phyloP scores from a whole-genome alignment of 257 asterid genomes.

The Ehretia macrophylla region DNA sequence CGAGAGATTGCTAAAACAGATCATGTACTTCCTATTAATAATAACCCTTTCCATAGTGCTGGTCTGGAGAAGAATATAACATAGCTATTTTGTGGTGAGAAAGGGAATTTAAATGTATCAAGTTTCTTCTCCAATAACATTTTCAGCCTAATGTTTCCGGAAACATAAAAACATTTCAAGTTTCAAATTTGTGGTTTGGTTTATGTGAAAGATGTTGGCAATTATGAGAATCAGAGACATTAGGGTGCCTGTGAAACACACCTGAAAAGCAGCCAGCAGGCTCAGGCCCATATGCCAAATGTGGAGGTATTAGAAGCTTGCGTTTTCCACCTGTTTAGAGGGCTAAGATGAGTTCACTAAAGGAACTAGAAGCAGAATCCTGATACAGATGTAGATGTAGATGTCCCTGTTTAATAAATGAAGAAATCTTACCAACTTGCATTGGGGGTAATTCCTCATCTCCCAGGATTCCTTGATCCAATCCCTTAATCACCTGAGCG shows the following conservation, averaged over 20 bases:
- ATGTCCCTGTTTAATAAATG: background rate
- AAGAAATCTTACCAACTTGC: slow-evolving; percentile 67
- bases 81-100: too few relatives aligned
- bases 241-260: slow-evolving; percentile 1
- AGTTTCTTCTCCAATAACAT: too few relatives aligned
- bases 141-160: too few relatives aligned
- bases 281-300: slow-evolving; percentile 82
- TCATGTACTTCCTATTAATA: too few relatives aligned
- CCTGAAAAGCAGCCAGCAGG: slow-evolving; percentile 96
- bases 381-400: background rate
- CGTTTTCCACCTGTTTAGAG: slow-evolving; percentile 69
- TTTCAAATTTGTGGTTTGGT: too few relatives aligned
- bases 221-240: background rate
- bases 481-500: slow-evolving; percentile 70
- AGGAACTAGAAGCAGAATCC: background rate
- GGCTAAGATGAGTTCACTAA: background rate
- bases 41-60: too few relatives aligned
- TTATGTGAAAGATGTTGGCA: too few relatives aligned
- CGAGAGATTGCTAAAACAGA: too few relatives aligned
- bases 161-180: too few relatives aligned
- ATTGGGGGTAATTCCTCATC: slow-evolving; percentile 92
- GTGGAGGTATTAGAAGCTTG: slow-evolving; percentile 81
- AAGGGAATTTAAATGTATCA: too few relatives aligned
- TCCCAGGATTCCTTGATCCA: slow-evolving; percentile 89
- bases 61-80: too few relatives aligned